These are phyloP conservation scores for Gorgonomyces haynaldii DNA, from an alignment of 192 early-diverging fungal species.

Conservation along the genomic window DNA sequence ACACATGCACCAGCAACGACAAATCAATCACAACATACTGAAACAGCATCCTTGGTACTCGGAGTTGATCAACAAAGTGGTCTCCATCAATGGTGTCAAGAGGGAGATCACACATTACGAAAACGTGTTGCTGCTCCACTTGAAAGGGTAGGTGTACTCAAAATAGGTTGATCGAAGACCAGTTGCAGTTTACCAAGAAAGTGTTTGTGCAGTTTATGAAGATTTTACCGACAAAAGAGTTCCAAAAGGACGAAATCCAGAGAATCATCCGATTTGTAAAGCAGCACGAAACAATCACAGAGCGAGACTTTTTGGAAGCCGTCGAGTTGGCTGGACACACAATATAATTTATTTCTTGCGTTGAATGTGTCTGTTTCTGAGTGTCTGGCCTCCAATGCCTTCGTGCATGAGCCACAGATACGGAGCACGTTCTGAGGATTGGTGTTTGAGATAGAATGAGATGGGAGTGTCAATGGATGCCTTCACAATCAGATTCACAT, in stretches of 20 bases:
- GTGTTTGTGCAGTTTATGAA: constrained; percentile 37
- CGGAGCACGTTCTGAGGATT: not conserved
- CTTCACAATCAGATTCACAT: constrained; percentile 31
- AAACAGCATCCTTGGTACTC: constrained; percentile 40
- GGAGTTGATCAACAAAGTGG: constrained; percentile 38
- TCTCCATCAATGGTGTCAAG: constrained; percentile 18
- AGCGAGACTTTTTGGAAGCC: constrained; percentile 40
- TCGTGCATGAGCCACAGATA: not conserved
- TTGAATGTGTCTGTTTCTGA: not conserved
- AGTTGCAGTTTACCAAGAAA: constrained; percentile 25
- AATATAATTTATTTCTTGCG: not conserved
- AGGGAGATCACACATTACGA: constrained; percentile 21
- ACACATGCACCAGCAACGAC: constrained; percentile 11
- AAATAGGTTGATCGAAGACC: constrained; percentile 30
- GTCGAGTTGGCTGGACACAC: constrained; percentile 30
- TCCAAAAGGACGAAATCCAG: constrained; percentile 43
- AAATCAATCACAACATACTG: constrained; percentile 14
- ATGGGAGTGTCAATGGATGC: constrained; percentile 6
- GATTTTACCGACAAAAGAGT: constrained; percentile 34
- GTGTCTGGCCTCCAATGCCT: not conserved
- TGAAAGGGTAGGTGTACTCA: constrained; percentile 25
- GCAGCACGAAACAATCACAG: constrained; percentile 31
- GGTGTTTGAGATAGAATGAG: not conserved
- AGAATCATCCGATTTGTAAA: constrained; percentile 44
- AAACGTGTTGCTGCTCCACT: constrained; percentile 25